Conservation (phyloP, 345 rosid species). For the Sonneratia caseolaris region DNA sequence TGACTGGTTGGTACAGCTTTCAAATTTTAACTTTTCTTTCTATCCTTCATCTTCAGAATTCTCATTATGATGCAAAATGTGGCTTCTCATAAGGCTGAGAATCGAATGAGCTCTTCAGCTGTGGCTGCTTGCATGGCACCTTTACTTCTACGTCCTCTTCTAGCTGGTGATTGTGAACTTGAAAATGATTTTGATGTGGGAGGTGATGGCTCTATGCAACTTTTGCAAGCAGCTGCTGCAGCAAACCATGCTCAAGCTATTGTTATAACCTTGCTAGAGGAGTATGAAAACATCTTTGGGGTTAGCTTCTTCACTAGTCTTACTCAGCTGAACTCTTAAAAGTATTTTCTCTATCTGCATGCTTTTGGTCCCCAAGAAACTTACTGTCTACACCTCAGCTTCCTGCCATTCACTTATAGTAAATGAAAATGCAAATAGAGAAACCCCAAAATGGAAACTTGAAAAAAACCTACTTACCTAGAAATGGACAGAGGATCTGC, state of each 20-base stretch:
- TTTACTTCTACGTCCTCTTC: constrained; percentile 94
- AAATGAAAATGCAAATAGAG: not conserved
- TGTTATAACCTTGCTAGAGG: constrained; percentile 77
- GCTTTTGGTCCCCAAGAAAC: not conserved
- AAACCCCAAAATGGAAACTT: not conserved
- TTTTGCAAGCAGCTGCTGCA: constrained; percentile 96
- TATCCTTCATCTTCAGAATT: constrained; percentile 50
- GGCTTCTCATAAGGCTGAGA: constrained; percentile 64
- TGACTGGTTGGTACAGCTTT: constrained; percentile 8
- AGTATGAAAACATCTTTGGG: constrained; percentile 75
- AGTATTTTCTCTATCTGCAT: not conserved
- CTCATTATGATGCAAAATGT: constrained; percentile 83
- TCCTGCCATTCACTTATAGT: not conserved
- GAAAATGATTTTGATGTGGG: constrained; percentile 87
- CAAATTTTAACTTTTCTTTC: constrained; percentile 8
- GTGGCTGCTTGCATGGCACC: constrained; percentile 99
- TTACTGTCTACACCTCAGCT: not conserved
- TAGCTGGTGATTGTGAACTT: constrained; percentile 92
- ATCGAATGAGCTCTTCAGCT: constrained; percentile 93
- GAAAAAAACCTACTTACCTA: not conserved
- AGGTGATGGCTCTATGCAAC: constrained; percentile 89
- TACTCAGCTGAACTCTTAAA: not conserved
- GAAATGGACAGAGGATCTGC: not conserved
- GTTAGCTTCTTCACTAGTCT: constrained; percentile 23
- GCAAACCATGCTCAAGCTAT: constrained; percentile 99